phyloP scores from a whole-genome alignment of 1,139 yeast species.

The Yamadazyma pseudoaaseri region DNA sequence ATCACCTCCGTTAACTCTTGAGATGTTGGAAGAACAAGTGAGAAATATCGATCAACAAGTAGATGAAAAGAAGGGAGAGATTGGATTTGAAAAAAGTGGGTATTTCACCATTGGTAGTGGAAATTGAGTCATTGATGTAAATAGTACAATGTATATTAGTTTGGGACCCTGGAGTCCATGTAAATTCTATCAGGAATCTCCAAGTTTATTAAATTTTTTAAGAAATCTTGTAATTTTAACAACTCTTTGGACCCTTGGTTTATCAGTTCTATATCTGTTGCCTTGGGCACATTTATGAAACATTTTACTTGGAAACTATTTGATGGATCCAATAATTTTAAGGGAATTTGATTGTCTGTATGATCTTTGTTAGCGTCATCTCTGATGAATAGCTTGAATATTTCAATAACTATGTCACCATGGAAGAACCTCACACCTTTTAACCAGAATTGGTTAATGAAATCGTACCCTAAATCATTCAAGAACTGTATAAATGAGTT shows the following conservation, averaged over 20 bases:
- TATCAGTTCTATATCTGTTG: constrained; percentile 75
- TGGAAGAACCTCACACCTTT: constrained; percentile 65
- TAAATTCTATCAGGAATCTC: constrained; percentile 73
- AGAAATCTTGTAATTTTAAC: constrained; percentile 57
- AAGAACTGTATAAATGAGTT: constrained; percentile 50
- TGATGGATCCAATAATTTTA: constrained; percentile 52
- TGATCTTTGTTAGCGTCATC: constrained; percentile 25
- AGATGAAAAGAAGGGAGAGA: constrained; percentile 30
- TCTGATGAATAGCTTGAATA: constrained; percentile 49
- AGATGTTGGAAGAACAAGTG: constrained; percentile 21
- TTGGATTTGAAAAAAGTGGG: constrained; percentile 9
- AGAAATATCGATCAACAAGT: constrained; percentile 16
- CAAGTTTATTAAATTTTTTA: constrained; percentile 65
- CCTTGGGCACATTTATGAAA: constrained; percentile 64
- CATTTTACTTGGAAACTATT: constrained; percentile 64
- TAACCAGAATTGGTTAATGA: constrained; percentile 64
- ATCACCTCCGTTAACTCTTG: constrained; percentile 23
- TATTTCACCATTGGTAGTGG: constrained; percentile 9
- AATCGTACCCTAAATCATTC: constrained; percentile 69
- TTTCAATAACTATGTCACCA: constrained; percentile 62
- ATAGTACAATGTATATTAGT: constrained; percentile 1
- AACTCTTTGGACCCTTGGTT: constrained; percentile 65
- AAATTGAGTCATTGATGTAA: background rate
- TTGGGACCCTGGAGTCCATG: constrained; percentile 64
- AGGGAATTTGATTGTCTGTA: constrained; percentile 25